Evolutionary conservation across 1,284 basidiomycete species (phyloP).

Genomic region (Moesziomyces sp.): DNA sequence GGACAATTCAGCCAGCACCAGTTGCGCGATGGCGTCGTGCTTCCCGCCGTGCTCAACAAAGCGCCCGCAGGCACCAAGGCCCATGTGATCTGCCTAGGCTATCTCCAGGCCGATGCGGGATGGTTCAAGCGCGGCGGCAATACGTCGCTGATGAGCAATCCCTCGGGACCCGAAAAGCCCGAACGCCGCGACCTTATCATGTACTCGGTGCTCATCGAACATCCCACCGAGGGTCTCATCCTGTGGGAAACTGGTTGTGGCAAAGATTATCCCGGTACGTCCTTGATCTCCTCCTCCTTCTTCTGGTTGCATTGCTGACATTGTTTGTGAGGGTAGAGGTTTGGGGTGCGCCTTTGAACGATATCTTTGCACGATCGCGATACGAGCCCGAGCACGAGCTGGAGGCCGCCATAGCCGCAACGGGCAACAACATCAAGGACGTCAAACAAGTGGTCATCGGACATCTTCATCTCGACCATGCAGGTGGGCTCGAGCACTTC

Average conservation of each 20-base stretch:
- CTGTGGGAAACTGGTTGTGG: conserved; percentile 65
- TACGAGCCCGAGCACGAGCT: conserved; percentile 61
- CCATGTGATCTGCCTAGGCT: conserved; percentile 60
- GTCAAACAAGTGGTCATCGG: conserved; percentile 53
- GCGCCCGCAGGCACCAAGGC: conserved; percentile 60
- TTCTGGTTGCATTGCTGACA: not conserved
- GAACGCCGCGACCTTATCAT: conserved; percentile 54
- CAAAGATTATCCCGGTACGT: conserved; percentile 46
- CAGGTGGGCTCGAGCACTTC: conserved; percentile 58
- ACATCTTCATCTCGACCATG: conserved; percentile 62
- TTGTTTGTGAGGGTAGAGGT: conserved; percentile 13
- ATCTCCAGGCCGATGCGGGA: conserved; percentile 60
- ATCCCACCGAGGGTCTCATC: conserved; percentile 63
- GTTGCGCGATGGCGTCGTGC: conserved; percentile 47
- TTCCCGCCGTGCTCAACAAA: conserved; percentile 52
- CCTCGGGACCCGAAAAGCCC: conserved; percentile 33
- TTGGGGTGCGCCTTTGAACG: conserved; percentile 43
- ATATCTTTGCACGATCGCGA: conserved; percentile 46
- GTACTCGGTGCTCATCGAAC: conserved; percentile 62
- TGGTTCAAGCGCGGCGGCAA: conserved; percentile 64
- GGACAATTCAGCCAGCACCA: conserved; percentile 46
- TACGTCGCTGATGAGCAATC: conserved; percentile 40
- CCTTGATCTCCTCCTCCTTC: not conserved
- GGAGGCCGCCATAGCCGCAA: conserved; percentile 58
- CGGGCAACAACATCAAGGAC: conserved; percentile 59